Conservation (phyloP, 2,329 filamentous ascomycete genomes). For the Elsinoe fawcettii region DNA sequence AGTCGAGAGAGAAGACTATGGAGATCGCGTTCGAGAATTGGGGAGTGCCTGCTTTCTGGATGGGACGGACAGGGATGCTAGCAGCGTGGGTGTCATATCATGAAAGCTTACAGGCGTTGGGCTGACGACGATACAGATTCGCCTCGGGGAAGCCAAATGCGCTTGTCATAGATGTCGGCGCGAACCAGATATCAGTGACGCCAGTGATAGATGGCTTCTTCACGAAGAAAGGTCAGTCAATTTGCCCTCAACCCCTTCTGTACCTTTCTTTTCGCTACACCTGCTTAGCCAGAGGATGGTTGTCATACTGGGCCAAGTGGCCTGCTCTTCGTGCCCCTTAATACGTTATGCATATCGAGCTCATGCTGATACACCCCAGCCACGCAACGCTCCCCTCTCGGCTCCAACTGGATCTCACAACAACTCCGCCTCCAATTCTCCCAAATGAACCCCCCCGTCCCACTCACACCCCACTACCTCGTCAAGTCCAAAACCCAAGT, state of each 20-base stretch:
- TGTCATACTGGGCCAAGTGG: no score
- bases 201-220: constrained; percentile 93
- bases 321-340: no score
- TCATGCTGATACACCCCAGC: constrained; percentile 36
- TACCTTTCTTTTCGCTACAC: no score
- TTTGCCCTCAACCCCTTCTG: no score
- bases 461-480: constrained; percentile 76
- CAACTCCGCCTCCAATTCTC: constrained; percentile 78
- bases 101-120: neutral
- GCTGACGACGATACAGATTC: constrained; percentile 46
- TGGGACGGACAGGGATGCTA: constrained; percentile 81
- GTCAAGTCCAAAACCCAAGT: constrained; percentile 82
- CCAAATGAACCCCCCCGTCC: constrained; percentile 59
- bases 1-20: constrained; percentile 86
- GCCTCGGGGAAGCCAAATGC: constrained; percentile 89
- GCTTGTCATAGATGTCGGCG: constrained; percentile 85
- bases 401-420: constrained; percentile 80
- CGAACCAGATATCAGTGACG: constrained; percentile 78
- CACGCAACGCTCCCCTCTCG: constrained; percentile 74
- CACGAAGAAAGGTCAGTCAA: constrained; percentile 58
- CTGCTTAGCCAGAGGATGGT: no score
- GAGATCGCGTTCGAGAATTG: constrained; percentile 97
- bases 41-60: constrained; percentile 90
- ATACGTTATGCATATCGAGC: neutral
- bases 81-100: constrained; percentile 51